These are phyloP conservation scores for Apiospora phragmitis DNA, from an alignment of 2,329 filamentous ascomycete genomes.

Conservation along the genomic window DNA sequence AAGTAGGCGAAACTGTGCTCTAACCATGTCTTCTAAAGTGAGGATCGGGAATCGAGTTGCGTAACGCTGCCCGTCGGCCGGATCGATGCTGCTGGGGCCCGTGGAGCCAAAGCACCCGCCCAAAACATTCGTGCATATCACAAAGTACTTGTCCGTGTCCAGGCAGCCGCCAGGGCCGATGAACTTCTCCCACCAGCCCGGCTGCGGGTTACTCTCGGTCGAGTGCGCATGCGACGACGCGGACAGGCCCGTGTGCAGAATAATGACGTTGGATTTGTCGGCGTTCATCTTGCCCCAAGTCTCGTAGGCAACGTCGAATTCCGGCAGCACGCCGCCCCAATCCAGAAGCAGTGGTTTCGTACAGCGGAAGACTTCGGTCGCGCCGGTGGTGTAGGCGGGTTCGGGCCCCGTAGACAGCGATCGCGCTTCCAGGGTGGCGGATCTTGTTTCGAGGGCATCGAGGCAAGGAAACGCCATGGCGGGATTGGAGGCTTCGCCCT, in stretches of 20 bases:
- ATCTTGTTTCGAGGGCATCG: conserved; percentile 77
- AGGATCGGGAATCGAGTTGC: conserved; percentile 94
- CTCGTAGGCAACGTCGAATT: conserved; percentile 91
- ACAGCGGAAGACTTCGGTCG: conserved; percentile 77
- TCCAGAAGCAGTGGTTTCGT: conserved; percentile 77
- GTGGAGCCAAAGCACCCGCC: conserved; percentile 96
- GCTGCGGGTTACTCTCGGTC: conserved; percentile 80
- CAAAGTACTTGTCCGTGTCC: conserved; percentile 87
- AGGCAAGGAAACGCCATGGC: conserved; percentile 89
- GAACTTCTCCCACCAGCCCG: conserved; percentile 99
- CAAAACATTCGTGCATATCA: conserved; percentile 96
- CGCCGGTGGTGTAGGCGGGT: conserved; percentile 88
- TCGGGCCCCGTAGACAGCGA: conserved; percentile 80
- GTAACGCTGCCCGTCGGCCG: conserved; percentile 83
- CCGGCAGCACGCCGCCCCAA: conserved; percentile 89
- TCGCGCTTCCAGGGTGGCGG: conserved; percentile 68
- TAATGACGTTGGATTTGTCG: conserved; percentile 82
- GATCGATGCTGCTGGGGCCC: conserved; percentile 84
- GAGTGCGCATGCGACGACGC: conserved; percentile 97
- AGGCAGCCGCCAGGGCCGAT: conserved; percentile 84
- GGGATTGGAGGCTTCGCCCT: conserved; percentile 66
- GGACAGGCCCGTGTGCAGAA: conserved; percentile 90
- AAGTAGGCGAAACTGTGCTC: conserved; percentile 87
- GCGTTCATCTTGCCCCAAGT: conserved; percentile 83
- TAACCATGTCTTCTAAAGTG: conserved; percentile 96